Percentiles rank a stretch among this genome's conserved stretches.
Evolutionary conservation across 2,329 filamentous ascomycete species (phyloP).

Genomic region (Bipolaris oryzae): DNA sequence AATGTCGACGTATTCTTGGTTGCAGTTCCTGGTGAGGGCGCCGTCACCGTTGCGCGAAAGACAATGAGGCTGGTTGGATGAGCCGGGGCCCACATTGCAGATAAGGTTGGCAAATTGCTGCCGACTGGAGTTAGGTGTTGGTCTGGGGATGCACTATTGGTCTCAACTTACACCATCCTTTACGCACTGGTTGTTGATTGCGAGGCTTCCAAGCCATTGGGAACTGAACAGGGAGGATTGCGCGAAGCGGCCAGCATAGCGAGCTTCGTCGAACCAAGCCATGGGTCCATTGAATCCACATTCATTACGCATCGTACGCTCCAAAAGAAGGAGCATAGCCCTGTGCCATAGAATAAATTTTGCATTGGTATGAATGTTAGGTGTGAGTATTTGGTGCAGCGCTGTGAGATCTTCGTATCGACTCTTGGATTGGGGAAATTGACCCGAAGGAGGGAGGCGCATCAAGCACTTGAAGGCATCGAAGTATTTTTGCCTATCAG

Average conservation of each 20-base stretch:
- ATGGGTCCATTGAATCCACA: slow-evolving; percentile 50
- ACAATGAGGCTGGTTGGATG: slow-evolving; percentile 37
- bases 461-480: slow-evolving; percentile 41
- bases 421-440: slow-evolving; percentile 32
- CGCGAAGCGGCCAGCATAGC: slow-evolving; percentile 38
- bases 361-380: slow-evolving; percentile 41
- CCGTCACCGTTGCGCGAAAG: slow-evolving; percentile 39
- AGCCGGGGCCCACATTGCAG: slow-evolving; percentile 40
- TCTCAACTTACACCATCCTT: slow-evolving; percentile 40
- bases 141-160: neutral
- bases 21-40: slow-evolving; percentile 35
- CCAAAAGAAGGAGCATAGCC: slow-evolving; percentile 50
- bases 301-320: slow-evolving; percentile 50
- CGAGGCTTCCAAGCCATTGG: slow-evolving; percentile 36
- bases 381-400: slow-evolving; percentile 42
- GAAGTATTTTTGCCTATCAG: slow-evolving; percentile 33
- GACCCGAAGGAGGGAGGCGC: slow-evolving; percentile 27
- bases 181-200: slow-evolving; percentile 36
- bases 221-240: slow-evolving; percentile 40
- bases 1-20: slow-evolving; percentile 34
- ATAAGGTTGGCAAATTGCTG: slow-evolving; percentile 43
- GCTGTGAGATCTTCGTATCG: slow-evolving; percentile 46
- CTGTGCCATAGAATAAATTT: slow-evolving; percentile 55
- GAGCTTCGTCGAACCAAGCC: slow-evolving; percentile 49
- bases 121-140: slow-evolving; percentile 6